Evolutionary conservation across 257 asterid genomes (phyloP), one percentile per base, ranked within the genome.

Genomic region (Penstemon barbatus): DNA sequence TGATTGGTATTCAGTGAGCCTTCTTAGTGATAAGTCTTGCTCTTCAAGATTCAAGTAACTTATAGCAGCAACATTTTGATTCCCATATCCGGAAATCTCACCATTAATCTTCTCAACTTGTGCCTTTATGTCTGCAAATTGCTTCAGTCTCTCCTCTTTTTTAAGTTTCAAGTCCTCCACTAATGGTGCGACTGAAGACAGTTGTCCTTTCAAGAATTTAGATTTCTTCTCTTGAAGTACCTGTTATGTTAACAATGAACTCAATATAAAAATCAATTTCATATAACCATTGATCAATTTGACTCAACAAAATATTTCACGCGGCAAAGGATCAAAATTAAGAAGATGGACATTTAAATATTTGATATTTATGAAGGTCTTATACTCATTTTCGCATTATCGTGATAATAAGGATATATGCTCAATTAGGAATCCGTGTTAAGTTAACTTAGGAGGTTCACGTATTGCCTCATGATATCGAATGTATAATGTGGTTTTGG

Each of bases 61-160:
- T 62, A 83, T 19, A 38, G 85, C 78, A 78, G 72, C 71, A 55
- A 71, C 63, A 62, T 69, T 63, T 25, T 25, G 33, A 65, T 80
- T 77, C 71, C 89, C 82, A 60, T 79, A 79, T 64, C 96, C 97
- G 43, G 95, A 88, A 74, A 93, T 87, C 80, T 93, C 99, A 18
- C 67, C 66, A 5, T 73, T 68, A 51, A 93, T 91, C 83, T 93
- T 93, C 79, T 88, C 99, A 53, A 93, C 87, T 79, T 93, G 96
- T 5, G 77, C 71, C 87, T 76, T 90, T 62, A 90, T 78, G 44
- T 93, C 97, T 42, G 82, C 71, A 64, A 90, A 85, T 71, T 93
- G 96, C 78, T 87, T 90, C 81, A 83, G 68, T 56, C 97, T 81
- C 69, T 87, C 97, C 64, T 87, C 95, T 74, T 85, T 93, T 72